Percentiles rank a stretch among this genome's conserved stretches.
Conservation (phyloP, 805 yeast species). For the Metschnikowia colocasiae region DNA sequence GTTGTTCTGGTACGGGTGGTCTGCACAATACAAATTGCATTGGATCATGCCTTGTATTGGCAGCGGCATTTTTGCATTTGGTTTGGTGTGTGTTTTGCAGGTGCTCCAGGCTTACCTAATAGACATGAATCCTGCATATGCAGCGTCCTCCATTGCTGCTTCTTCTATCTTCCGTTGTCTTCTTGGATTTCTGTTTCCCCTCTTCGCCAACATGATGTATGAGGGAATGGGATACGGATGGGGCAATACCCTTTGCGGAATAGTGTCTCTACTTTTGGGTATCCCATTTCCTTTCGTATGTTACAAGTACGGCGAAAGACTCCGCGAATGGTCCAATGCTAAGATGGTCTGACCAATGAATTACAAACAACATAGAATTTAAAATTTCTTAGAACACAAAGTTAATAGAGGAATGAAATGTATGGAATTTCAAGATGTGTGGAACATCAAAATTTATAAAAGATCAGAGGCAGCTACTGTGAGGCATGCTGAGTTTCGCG, state of each 20-base stretch:
- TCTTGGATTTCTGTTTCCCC: constrained; percentile 38
- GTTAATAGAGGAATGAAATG: no score
- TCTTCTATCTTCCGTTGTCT: constrained; percentile 39
- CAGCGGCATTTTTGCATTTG: constrained; percentile 34
- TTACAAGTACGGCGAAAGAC: constrained; percentile 33
- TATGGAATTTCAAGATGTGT: no score
- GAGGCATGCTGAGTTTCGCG: no score
- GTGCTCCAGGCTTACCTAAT: constrained; percentile 36
- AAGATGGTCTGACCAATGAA: constrained; percentile 23
- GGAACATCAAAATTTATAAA: no score
- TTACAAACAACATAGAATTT: no score
- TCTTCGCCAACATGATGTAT: constrained; percentile 37
- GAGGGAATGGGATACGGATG: constrained; percentile 34
- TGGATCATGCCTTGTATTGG: constrained; percentile 41
- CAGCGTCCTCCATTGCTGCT: constrained; percentile 40
- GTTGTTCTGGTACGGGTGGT: constrained; percentile 41
- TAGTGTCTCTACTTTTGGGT: constrained; percentile 32
- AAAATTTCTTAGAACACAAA: no score
- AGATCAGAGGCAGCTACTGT: no score
- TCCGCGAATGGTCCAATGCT: constrained; percentile 33
- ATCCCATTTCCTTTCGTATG: constrained; percentile 38
- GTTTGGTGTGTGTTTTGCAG: constrained; percentile 37
- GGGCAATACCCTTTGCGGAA: constrained; percentile 40
- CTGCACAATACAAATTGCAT: constrained; percentile 31
- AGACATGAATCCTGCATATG: constrained; percentile 37